Conservation (phyloP, 164 flowering plant species). For the Protea cynaroides region DNA sequence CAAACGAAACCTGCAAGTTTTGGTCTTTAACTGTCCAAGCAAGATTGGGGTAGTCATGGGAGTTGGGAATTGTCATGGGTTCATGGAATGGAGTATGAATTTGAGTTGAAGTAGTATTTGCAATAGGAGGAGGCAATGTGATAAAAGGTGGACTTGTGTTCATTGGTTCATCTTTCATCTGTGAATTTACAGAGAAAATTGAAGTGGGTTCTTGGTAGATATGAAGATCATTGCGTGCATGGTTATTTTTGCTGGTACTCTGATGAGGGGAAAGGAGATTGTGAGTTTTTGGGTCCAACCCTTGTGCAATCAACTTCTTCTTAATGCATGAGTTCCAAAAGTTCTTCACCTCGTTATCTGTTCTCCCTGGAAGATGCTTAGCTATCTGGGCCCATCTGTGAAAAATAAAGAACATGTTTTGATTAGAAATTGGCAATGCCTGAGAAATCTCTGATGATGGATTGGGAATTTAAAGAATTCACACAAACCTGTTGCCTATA, state of each 20-base stretch:
- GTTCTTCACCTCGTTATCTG: conserved; percentile 70
- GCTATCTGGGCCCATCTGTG: conserved; percentile 68
- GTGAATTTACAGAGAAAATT: conserved; percentile 19
- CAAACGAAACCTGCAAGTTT: conserved; percentile 1
- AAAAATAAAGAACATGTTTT: background rate
- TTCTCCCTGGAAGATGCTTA: conserved; percentile 61
- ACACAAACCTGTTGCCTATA: conserved; percentile 35
- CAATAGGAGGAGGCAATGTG: conserved; percentile 9
- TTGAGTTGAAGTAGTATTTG: background rate
- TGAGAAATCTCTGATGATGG: conserved; percentile 2
- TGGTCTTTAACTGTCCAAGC: conserved; percentile 16
- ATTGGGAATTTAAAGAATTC: background rate
- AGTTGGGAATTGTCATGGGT: conserved; percentile 6
- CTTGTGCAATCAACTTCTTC: conserved; percentile 58
- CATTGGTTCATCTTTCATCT: background rate
- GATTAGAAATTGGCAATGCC: background rate
- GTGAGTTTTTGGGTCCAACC: conserved; percentile 60
- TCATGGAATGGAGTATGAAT: conserved; percentile 7
- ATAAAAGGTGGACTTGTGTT: conserved; percentile 11
- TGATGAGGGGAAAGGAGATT: conserved; percentile 33
- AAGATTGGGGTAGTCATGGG: conserved; percentile 11
- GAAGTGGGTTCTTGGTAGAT: conserved; percentile 13
- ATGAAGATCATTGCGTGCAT: conserved; percentile 15
- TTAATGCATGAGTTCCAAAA: conserved; percentile 74
- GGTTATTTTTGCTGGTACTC: conserved; percentile 5